Evolutionary conservation across 768 basidiomycete genomes (phyloP).

Genomic region (Rhodotorula diobovata): DNA sequence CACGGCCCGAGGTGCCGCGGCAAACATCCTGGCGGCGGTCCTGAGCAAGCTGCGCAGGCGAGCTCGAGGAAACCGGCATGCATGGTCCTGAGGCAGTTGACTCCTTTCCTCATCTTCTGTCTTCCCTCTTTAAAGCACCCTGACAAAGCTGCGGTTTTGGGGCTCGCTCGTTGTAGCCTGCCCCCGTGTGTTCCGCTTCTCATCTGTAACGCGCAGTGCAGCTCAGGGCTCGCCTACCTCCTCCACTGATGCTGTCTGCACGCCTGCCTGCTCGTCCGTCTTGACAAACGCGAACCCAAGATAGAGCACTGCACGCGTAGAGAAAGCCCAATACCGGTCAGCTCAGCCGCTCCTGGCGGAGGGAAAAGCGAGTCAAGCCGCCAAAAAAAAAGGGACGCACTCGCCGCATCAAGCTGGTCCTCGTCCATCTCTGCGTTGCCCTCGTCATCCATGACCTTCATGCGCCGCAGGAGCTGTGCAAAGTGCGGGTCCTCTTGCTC

Average conservation of each 20-base stretch:
- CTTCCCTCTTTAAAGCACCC: no score
- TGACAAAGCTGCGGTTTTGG: no score
- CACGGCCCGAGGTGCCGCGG: no score
- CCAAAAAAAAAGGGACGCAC: slow-evolving; percentile 53
- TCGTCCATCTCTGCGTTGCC: slow-evolving; percentile 90
- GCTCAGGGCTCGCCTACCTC: neutral
- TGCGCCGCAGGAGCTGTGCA: slow-evolving; percentile 71
- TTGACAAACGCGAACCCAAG: slow-evolving; percentile 36
- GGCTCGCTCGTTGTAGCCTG: neutral
- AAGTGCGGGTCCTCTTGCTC: slow-evolving; percentile 76
- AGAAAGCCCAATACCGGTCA: no score
- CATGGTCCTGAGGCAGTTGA: no score
- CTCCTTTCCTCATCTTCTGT: no score
- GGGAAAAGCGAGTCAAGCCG: neutral
- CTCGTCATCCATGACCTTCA: slow-evolving; percentile 82
- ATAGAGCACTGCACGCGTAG: slow-evolving; percentile 26
- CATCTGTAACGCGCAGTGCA: neutral
- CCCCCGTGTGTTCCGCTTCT: neutral
- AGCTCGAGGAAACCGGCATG: no score
- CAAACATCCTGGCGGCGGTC: no score
- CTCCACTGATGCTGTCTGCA: neutral
- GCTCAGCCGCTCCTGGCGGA: neutral
- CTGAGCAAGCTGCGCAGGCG: no score
- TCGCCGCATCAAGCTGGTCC: slow-evolving; percentile 98
- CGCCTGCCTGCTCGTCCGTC: neutral